Evolutionary conservation across 177 flowering plant genomes (phyloP), one percentile per base, ranked within the genome.

Genomic region (Vitis hybrid): DNA sequence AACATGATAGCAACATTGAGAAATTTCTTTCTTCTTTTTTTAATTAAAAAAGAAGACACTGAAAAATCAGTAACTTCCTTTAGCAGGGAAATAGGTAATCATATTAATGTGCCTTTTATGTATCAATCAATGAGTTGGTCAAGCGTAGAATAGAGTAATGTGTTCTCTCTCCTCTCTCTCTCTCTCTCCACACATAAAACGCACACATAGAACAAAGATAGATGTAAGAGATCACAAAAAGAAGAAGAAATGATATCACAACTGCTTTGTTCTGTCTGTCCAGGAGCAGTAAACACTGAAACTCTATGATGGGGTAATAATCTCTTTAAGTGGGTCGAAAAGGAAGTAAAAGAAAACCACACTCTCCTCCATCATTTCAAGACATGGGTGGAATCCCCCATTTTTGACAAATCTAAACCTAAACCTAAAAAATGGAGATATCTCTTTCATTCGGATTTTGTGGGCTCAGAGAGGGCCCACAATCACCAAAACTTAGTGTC

Each of bases 401-500:
- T 39, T 19, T 48, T 72, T 57, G 71, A 68, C 62, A 67, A 73
- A 77, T 70, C 6, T 75, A 79, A 73, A 55, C 67, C 67, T 73
- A 59, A 78, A 80, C 67, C 67, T 73, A 59, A 78, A 80, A 62
- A 62, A 69, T 64, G 62, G 66, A 75, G 75, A 80, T 75, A 73
- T 81, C 82, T 76, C 83, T 82, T 72, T 83, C 83, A 78, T 73
- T 68, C 74, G 69, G 91, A 87, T 87, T 82, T 83, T 84, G 92
- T 91, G 86, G 93, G 87, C 80, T 74, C 78, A 62, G 15, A 55
- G 69, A 49, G 80, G 80, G n/a, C 83, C 86, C 72, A 72, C 76
- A 15, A 2, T 39, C 63, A 59, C 69, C 45, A 57, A 73, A 84
- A 78, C 79, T 81, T 84, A 78, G 78, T 75, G 65, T 78, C 80